These are phyloP conservation scores for Leccinum uliginosum DNA, from an alignment of 768 basidiomycete genomes.

Conservation along the genomic window DNA sequence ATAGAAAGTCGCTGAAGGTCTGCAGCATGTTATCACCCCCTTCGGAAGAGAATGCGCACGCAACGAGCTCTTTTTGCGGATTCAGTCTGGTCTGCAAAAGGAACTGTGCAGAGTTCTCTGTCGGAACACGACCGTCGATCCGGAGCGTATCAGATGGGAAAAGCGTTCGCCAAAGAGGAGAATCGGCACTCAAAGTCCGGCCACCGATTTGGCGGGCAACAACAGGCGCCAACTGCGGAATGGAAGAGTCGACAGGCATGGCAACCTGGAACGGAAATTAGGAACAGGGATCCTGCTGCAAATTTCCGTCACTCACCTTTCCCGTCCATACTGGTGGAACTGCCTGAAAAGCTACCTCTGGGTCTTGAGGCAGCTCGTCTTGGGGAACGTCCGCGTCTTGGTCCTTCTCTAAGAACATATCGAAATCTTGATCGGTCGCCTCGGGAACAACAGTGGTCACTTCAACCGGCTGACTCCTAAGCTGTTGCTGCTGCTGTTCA, in stretches of 20 bases:
- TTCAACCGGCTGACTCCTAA: slow-evolving; percentile 45
- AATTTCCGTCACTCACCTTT: slow-evolving; percentile 45
- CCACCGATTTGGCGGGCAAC: slow-evolving; percentile 80
- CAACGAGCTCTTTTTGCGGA: slow-evolving; percentile 71
- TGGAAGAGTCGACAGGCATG: slow-evolving; percentile 74
- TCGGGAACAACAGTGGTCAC: slow-evolving; percentile 34
- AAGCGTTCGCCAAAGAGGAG: slow-evolving; percentile 68
- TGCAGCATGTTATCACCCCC: slow-evolving; percentile 47
- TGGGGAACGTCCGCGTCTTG: slow-evolving; percentile 31
- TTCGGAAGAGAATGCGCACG: slow-evolving; percentile 66
- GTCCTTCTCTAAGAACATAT: slow-evolving; percentile 75
- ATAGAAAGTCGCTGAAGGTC: slow-evolving; percentile 60
- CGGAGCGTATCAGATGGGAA: slow-evolving; percentile 67
- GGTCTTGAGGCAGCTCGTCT: slow-evolving; percentile 32
- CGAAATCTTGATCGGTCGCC: slow-evolving; percentile 78
- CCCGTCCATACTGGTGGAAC: slow-evolving; percentile 68
- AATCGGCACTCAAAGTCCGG: slow-evolving; percentile 49
- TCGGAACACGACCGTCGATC: slow-evolving; percentile 82
- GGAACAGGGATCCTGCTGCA: not conserved
- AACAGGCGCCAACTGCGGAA: slow-evolving; percentile 62
- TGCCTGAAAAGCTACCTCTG: slow-evolving; percentile 51
- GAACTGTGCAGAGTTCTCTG: slow-evolving; percentile 72
- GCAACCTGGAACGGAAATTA: slow-evolving; percentile 47
- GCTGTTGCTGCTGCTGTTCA: slow-evolving; percentile 26
- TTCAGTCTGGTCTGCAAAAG: slow-evolving; percentile 76